A percentile compares a stretch with the other conserved stretches of the same genome.
phyloP scores from a whole-genome alignment of 495 filamentous ascomycete species.

The Penicillium atrosanguineum region DNA sequence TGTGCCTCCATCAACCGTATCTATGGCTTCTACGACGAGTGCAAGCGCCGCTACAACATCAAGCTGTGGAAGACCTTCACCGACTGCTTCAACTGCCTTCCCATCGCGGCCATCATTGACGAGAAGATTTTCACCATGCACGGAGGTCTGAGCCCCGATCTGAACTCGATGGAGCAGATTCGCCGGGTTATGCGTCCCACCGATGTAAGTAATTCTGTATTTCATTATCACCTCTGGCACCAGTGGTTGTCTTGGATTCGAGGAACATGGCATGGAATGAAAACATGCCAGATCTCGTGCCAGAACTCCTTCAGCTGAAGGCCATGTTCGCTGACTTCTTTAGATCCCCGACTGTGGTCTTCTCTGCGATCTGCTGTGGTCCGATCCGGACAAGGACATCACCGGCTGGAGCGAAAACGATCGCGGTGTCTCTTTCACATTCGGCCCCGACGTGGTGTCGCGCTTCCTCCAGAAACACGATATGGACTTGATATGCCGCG shows the following conservation, averaged over 20 bases:
- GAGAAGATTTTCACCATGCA: slow-evolving; percentile 99
- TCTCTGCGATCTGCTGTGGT: slow-evolving; percentile 96
- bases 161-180: slow-evolving; percentile 99
- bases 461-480: slow-evolving; percentile 99
- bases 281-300: slow-evolving; percentile 33
- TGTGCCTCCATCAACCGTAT: slow-evolving; percentile 99
- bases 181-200: slow-evolving; percentile 98
- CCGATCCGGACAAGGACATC: slow-evolving; percentile 98
- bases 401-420: slow-evolving; percentile 99
- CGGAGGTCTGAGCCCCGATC: slow-evolving; percentile 91
- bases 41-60: slow-evolving; percentile 99
- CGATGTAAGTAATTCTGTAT: slow-evolving; percentile 66
- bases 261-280: slow-evolving; percentile 16
- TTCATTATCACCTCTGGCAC: background rate
- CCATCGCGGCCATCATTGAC: slow-evolving; percentile 99
- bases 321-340: slow-evolving; percentile 49
- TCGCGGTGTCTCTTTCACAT: slow-evolving; percentile 97
- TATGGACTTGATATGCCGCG: slow-evolving; percentile 99
- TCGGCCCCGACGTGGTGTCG: slow-evolving; percentile 97
- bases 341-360: slow-evolving; percentile 98
- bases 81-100: slow-evolving; percentile 99
- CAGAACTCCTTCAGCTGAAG: slow-evolving; percentile 37
- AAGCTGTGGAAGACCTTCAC: slow-evolving; percentile 99
- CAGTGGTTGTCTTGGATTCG: slow-evolving; percentile 6
- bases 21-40: slow-evolving; percentile 99